Percentiles rank a stretch among this genome's conserved stretches.
Conservation (phyloP, 2,329 filamentous ascomycete genomes). For the Aspergillus costaricaensis region DNA sequence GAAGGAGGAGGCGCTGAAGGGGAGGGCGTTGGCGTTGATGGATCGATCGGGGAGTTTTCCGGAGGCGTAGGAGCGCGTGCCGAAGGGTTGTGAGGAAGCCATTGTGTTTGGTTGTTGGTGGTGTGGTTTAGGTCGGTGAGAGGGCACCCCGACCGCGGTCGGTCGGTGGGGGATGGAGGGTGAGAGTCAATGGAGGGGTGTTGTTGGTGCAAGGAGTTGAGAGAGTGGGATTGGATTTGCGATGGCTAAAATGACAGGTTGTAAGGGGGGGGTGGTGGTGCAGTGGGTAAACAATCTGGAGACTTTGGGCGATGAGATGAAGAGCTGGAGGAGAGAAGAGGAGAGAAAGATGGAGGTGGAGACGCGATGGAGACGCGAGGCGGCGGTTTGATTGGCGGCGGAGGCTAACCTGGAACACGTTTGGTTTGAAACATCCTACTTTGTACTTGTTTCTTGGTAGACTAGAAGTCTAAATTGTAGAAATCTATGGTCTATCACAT, state of each 20-base stretch:
- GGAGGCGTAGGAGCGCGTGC: slow-evolving; percentile 56
- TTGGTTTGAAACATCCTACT: neutral
- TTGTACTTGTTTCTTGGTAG: no score
- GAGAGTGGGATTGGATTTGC: neutral
- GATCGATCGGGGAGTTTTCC: slow-evolving; percentile 56
- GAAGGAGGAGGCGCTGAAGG: slow-evolving; percentile 48
- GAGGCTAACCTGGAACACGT: neutral
- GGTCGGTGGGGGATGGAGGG: neutral
- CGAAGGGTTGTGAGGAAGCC: slow-evolving; percentile 58
- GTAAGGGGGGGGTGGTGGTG: neutral
- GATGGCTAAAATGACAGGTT: neutral
- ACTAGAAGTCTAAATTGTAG: neutral
- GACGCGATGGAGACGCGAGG: slow-evolving; percentile 22
- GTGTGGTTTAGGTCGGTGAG: slow-evolving; percentile 1
- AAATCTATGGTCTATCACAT: no score
- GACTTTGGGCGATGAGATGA: neutral
- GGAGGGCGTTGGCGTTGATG: slow-evolving; percentile 42
- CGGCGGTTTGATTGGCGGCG: slow-evolving; percentile 23
- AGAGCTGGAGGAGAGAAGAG: neutral
- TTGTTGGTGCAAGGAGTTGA: neutral
- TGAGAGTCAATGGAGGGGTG: neutral
- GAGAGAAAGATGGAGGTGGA: slow-evolving; percentile 4
- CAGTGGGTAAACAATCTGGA: neutral
- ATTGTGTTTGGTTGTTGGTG: slow-evolving; percentile 36
- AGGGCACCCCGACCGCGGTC: neutral